Percentiles rank a stretch among this genome's conserved stretches.
Conservation (phyloP, 164 flowering plant genomes). For the Tetracentron sinense region DNA sequence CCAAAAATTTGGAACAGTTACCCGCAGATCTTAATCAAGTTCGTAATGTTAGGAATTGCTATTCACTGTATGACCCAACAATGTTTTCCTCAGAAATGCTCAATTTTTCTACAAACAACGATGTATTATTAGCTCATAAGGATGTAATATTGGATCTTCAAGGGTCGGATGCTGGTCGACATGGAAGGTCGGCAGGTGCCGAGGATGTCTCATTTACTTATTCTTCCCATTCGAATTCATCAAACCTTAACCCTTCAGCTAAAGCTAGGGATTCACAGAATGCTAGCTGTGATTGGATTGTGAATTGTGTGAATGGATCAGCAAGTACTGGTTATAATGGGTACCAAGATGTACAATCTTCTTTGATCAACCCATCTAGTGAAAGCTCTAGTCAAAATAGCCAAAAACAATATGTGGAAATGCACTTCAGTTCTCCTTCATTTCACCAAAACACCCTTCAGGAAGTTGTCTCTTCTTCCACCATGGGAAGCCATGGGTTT, state of each 20-base stretch:
- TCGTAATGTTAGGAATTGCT: conserved; percentile 20
- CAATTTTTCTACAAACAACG: conserved; percentile 20
- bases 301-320: conserved; percentile 24
- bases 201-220: background rate
- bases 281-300: conserved; percentile 33
- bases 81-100: conserved; percentile 34
- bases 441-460: conserved; percentile 33
- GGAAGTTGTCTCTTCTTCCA: conserved; percentile 34
- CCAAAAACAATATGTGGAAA: conserved; percentile 24
- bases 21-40: conserved; percentile 23
- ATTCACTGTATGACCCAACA: conserved; percentile 25
- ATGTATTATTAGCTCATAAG: conserved; percentile 15
- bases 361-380: conserved; percentile 20
- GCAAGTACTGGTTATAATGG: conserved; percentile 21
- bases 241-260: conserved; percentile 9
- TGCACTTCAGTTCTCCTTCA: conserved; percentile 18
- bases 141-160: conserved; percentile 4
- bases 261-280: conserved; percentile 19
- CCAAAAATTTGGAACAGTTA: conserved; percentile 20
- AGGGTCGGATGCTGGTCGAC: background rate
- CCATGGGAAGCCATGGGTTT: conserved; percentile 18
- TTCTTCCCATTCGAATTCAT: conserved; percentile 18
- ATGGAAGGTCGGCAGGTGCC: conserved; percentile 7
- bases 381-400: conserved; percentile 30
- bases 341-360: conserved; percentile 29